These are phyloP conservation scores for Fragaria ananassa DNA, from an alignment of 306 rosid species.

Conservation along the genomic window DNA sequence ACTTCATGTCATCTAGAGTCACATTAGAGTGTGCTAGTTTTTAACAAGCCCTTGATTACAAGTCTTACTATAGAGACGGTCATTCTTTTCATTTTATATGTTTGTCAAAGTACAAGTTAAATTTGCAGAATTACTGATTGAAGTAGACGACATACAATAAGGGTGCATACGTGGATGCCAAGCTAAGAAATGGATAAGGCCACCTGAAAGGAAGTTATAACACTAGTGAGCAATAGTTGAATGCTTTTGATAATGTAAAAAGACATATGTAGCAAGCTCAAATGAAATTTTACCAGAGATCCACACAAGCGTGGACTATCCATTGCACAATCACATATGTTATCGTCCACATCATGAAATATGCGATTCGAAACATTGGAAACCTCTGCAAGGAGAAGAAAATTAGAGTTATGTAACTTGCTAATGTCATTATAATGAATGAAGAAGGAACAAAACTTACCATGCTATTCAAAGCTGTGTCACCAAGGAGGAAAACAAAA, in stretches of 20 bases:
- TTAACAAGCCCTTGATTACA: not conserved
- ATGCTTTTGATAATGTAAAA: not conserved
- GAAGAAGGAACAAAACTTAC: conserved; percentile 37
- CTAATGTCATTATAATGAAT: not conserved
- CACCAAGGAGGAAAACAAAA: conserved; percentile 74
- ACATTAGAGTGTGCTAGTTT: not conserved
- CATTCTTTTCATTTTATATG: not conserved
- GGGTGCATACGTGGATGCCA: conserved; percentile 76
- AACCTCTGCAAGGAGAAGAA: conserved; percentile 59
- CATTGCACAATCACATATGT: conserved; percentile 71
- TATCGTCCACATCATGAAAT: conserved; percentile 76
- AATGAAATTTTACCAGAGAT: conserved; percentile 51
- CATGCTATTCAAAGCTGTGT: conserved; percentile 65
- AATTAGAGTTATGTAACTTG: conserved; percentile 12
- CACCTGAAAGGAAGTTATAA: conserved; percentile 50
- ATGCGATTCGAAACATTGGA: conserved; percentile 76
- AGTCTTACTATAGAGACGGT: not conserved
- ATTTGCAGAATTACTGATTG: not conserved
- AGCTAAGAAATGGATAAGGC: conserved; percentile 91
- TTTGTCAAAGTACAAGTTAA: not conserved
- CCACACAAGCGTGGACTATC: conserved; percentile 60
- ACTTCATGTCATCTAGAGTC: too few relatives aligned
- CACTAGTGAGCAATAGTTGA: not conserved
- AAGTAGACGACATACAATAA: conserved; percentile 53
- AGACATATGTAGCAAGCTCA: not conserved